Conservation (phyloP, 2,329 filamentous ascomycete species). For the Nannizziopsis barbatae region DNA sequence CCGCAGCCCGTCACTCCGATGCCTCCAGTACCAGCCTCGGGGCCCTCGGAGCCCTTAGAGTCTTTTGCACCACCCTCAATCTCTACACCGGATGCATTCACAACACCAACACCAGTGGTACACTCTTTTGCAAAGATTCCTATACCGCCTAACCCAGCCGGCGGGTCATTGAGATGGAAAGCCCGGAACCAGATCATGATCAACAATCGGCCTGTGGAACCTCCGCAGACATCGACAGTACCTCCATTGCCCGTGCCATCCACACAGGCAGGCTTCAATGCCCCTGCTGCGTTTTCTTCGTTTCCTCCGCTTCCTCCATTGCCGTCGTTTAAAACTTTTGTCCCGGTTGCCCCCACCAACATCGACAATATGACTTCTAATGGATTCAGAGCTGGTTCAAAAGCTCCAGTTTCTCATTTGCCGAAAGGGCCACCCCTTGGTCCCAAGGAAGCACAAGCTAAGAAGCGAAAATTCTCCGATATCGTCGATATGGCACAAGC, state of each 20-base stretch:
- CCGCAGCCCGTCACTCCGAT: neutral
- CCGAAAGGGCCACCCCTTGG: slow-evolving; percentile 19
- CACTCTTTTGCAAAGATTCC: neutral
- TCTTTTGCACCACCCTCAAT: neutral
- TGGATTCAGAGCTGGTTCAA: too few species aligned
- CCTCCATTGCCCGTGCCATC: too few species aligned
- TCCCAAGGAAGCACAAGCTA: slow-evolving; percentile 45
- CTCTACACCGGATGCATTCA: too few species aligned
- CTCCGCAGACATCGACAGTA: too few species aligned
- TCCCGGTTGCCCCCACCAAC: neutral
- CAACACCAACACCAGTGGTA: too few species aligned
- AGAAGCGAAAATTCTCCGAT: slow-evolving; percentile 45
- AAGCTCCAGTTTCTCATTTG: slow-evolving; percentile 1
- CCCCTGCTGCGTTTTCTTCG: neutral
- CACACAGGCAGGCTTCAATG: too few species aligned
- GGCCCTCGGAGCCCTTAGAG: neutral
- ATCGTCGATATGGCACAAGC: slow-evolving; percentile 42
- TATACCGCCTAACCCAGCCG: neutral
- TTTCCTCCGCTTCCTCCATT: neutral
- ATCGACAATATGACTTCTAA: neutral
- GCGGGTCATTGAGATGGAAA: neutral
- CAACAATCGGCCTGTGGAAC: too few species aligned
- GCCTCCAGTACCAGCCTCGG: neutral
- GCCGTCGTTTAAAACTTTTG: neutral
- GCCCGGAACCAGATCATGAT: too few species aligned